phyloP scores from a whole-genome alignment of 805 yeast species.

The Ogataea henricii region DNA sequence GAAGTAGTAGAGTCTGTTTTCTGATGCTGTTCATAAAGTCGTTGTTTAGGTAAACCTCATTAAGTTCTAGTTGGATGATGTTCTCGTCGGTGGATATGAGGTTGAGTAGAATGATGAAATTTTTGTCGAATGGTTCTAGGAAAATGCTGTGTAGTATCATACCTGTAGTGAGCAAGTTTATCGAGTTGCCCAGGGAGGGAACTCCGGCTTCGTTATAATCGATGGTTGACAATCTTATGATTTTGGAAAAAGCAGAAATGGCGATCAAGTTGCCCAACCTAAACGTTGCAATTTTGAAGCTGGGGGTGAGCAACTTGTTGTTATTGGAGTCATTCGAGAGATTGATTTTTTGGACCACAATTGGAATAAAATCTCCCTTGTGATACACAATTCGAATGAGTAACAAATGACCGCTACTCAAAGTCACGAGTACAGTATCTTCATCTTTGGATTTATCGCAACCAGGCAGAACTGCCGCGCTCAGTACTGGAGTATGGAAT shows the following conservation, averaged over 20 bases:
- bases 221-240: slow-evolving; percentile 21
- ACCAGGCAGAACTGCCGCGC: slow-evolving; percentile 29
- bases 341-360: slow-evolving; percentile 23
- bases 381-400: slow-evolving; percentile 22
- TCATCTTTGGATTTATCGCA: slow-evolving; percentile 22
- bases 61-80: slow-evolving; percentile 27
- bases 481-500: slow-evolving; percentile 25
- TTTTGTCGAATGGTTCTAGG: slow-evolving; percentile 22
- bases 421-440: slow-evolving; percentile 30
- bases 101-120: slow-evolving; percentile 26
- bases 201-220: slow-evolving; percentile 21
- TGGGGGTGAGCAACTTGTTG: slow-evolving; percentile 19
- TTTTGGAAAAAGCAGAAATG: slow-evolving; percentile 26
- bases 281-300: slow-evolving; percentile 19
- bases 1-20: slow-evolving; percentile 25
- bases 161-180: slow-evolving; percentile 28
- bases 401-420: slow-evolving; percentile 25
- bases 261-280: slow-evolving; percentile 26
- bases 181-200: slow-evolving; percentile 22
- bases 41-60: slow-evolving; percentile 24
- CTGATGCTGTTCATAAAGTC: slow-evolving; percentile 16
- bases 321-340: slow-evolving; percentile 9
- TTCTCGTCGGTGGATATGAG: slow-evolving; percentile 24
- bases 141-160: slow-evolving; percentile 26
- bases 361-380: slow-evolving; percentile 24